phyloP scores from a whole-genome alignment of 768 basidiomycete species.

The Mrakia blollopis region DNA sequence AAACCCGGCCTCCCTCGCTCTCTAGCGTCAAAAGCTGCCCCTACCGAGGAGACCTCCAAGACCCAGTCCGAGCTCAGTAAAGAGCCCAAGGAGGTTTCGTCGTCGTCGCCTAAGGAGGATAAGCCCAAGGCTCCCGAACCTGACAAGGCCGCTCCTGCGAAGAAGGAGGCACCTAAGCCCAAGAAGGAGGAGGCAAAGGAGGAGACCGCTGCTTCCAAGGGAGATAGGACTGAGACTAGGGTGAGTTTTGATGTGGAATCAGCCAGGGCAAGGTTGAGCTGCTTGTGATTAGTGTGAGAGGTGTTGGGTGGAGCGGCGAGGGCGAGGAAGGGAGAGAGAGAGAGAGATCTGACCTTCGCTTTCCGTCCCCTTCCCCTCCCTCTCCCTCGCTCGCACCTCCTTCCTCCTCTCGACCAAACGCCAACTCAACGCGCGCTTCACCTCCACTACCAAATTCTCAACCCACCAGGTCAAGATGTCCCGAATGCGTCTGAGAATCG shows the following conservation, averaged over 20 bases:
- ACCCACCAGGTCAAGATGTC: constrained; percentile 99
- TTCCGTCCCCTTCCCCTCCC: neutral
- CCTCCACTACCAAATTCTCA: neutral
- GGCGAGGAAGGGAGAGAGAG: neutral
- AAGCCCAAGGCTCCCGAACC: constrained; percentile 35
- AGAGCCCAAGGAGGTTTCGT: constrained; percentile 33
- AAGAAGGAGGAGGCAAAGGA: constrained; percentile 37
- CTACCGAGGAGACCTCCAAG: constrained; percentile 22
- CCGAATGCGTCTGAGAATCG: constrained; percentile 94
- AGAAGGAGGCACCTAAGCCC: constrained; percentile 42
- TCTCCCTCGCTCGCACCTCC: neutral
- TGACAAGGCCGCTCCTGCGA: constrained; percentile 38
- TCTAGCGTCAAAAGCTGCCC: neutral
- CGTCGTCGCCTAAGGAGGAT: constrained; percentile 34
- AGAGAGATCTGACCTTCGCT: neutral
- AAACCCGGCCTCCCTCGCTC: constrained; percentile 19
- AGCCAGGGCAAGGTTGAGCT: neutral
- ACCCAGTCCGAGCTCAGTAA: constrained; percentile 10
- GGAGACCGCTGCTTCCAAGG: constrained; percentile 38
- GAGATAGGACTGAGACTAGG: constrained; percentile 77
- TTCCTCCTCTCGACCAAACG: neutral
- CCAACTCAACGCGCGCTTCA: neutral
- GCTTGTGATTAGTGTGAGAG: neutral
- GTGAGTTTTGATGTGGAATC: constrained; percentile 50
- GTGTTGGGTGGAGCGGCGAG: neutral